These are phyloP conservation scores for Vigna mungo DNA, from an alignment of 306 rosid genomes.

Conservation along the genomic window DNA sequence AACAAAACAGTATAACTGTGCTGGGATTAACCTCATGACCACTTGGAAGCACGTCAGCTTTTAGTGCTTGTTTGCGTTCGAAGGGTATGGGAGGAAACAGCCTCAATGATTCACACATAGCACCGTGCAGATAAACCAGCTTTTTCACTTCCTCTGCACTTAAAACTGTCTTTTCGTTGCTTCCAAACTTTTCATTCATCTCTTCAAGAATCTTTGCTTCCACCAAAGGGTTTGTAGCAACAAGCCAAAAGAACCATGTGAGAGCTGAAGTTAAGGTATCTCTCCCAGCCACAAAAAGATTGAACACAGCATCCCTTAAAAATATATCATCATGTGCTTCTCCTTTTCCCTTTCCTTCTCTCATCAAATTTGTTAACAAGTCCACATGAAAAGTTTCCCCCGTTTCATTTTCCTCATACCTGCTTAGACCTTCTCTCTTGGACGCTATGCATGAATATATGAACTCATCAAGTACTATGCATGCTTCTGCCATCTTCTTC, in stretches of 20 bases:
- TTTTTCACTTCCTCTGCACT: slow-evolving; percentile 37
- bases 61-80: slow-evolving; percentile 35
- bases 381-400: background rate
- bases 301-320: slow-evolving; percentile 53
- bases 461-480: slow-evolving; percentile 45
- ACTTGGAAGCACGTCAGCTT: background rate
- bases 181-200: slow-evolving; percentile 16
- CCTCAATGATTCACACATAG: slow-evolving; percentile 58
- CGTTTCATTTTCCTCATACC: background rate
- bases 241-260: slow-evolving; percentile 58
- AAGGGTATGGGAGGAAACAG: slow-evolving; percentile 63
- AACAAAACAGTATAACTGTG: background rate
- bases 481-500: slow-evolving; percentile 44
- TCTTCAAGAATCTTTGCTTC: slow-evolving; percentile 59
- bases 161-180: background rate
- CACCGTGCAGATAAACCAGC: slow-evolving; percentile 57
- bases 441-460: slow-evolving; percentile 40
- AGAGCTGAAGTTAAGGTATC: slow-evolving; percentile 59
- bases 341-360: slow-evolving; percentile 28
- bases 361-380: slow-evolving; percentile 33
- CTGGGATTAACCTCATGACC: slow-evolving; percentile 46
- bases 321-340: slow-evolving; percentile 41
- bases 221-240: slow-evolving; percentile 55
- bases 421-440: slow-evolving; percentile 37
- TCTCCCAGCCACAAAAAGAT: slow-evolving; percentile 53